Evolutionary conservation across 2,329 filamentous ascomycete species (phyloP).

Genomic region (Xylaria hypoxylon): DNA sequence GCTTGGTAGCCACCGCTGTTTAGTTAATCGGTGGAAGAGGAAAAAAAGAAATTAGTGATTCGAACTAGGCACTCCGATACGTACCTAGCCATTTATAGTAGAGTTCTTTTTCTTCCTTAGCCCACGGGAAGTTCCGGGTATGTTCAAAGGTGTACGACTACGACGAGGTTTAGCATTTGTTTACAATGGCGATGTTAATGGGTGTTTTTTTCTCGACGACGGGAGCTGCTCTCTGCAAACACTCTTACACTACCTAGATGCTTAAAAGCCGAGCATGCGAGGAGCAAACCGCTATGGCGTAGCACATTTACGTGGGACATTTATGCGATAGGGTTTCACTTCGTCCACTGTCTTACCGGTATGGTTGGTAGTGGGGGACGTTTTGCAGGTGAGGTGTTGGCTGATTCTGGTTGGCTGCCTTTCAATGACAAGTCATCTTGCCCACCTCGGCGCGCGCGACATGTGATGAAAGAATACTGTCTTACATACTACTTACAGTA

Average conservation of each 20-base stretch:
- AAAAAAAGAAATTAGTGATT: neutral
- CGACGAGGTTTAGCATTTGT: too few species aligned
- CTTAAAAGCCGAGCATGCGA: too few species aligned
- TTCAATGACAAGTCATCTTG: slow-evolving; percentile 8
- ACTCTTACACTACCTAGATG: too few species aligned
- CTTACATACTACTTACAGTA: neutral
- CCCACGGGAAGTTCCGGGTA: neutral
- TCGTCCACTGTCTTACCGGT: neutral
- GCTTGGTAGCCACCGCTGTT: slow-evolving; percentile 1
- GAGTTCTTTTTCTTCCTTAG: neutral
- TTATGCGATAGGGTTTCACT: slow-evolving; percentile 4
- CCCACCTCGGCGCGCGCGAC: neutral
- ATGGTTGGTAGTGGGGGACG: neutral
- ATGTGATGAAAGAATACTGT: neutral
- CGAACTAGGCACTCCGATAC: neutral
- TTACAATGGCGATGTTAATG: too few species aligned
- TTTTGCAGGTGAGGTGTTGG: slow-evolving; percentile 18
- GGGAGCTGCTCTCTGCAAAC: neutral
- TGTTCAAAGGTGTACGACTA: too few species aligned
- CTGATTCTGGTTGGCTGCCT: slow-evolving; percentile 24
- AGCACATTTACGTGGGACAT: neutral
- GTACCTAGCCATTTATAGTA: neutral
- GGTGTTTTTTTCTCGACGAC: too few species aligned
- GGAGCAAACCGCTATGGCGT: too few species aligned
- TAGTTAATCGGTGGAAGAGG: neutral